A percentile compares a stretch with the other conserved stretches of the same genome.
Conservation (phyloP, 192 early-diverging fungal genomes). For the Entomortierella lignicola region DNA sequence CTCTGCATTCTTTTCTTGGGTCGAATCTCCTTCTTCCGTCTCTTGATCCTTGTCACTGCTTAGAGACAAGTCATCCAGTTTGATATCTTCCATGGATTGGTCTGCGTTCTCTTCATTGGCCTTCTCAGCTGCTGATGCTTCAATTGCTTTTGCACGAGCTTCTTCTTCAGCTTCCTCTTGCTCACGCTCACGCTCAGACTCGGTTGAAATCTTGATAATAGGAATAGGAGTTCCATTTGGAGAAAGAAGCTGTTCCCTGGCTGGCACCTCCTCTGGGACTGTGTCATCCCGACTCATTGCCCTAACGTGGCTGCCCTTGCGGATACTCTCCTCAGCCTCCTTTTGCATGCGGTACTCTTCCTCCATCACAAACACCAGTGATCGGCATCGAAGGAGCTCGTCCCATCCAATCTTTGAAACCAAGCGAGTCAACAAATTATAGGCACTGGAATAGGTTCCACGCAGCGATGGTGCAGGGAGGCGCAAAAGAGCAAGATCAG, state of each 20-base stretch:
- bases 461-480: conserved; percentile 90
- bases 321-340: conserved; percentile 77
- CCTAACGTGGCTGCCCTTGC: conserved; percentile 49
- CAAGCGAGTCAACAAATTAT: conserved; percentile 83
- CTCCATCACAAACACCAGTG: conserved; percentile 98
- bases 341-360: conserved; percentile 91
- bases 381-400: conserved; percentile 87
- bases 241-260: conserved; percentile 38
- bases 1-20: conserved; percentile 41
- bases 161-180: conserved; percentile 46
- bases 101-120: conserved; percentile 29
- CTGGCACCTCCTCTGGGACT: conserved; percentile 13
- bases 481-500: conserved; percentile 76
- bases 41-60: conserved; percentile 38
- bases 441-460: conserved; percentile 94
- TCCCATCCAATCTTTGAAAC: conserved; percentile 95
- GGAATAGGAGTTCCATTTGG: conserved; percentile 50
- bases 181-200: conserved; percentile 47
- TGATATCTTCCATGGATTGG: conserved; percentile 46
- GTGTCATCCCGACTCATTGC: conserved; percentile 7
- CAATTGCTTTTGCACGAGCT: conserved; percentile 23
- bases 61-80: conserved; percentile 43
- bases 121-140: conserved; percentile 26
- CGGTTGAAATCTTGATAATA: conserved; percentile 52
- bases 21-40: conserved; percentile 2